Evolutionary conservation across 2,329 filamentous ascomycete genomes (phyloP).

Genomic region (Bipolaris oryzae): DNA sequence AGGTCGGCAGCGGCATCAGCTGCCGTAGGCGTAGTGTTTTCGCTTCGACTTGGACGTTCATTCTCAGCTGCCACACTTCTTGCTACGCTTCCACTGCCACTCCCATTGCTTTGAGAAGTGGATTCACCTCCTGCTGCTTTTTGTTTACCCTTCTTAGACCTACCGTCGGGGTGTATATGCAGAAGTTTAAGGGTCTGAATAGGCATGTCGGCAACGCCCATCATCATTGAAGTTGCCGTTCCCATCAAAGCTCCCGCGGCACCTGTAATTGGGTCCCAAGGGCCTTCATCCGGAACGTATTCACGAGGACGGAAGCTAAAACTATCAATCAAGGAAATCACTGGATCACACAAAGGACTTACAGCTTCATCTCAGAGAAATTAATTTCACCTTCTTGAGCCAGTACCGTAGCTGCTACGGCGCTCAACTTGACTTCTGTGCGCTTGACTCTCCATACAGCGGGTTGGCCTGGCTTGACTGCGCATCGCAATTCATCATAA

Average conservation of each 20-base stretch:
- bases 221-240: slow-evolving; percentile 79
- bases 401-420: slow-evolving; percentile 47
- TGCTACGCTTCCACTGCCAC: slow-evolving; percentile 18
- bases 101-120: slow-evolving; percentile 20
- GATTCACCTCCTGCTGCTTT: slow-evolving; percentile 20
- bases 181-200: slow-evolving; percentile 60
- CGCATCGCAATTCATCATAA: slow-evolving; percentile 47
- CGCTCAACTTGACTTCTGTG: slow-evolving; percentile 46
- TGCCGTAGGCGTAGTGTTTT: slow-evolving; percentile 26
- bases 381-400: slow-evolving; percentile 45
- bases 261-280: slow-evolving; percentile 49
- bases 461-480: slow-evolving; percentile 37
- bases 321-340: slow-evolving; percentile 13
- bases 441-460: slow-evolving; percentile 50
- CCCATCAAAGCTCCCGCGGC: slow-evolving; percentile 79
- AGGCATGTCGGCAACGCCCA: slow-evolving; percentile 78
- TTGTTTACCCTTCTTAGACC: slow-evolving; percentile 37
- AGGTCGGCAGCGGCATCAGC: slow-evolving; percentile 16
- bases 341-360: slow-evolving; percentile 16
- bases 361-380: slow-evolving; percentile 48
- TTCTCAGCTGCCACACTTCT: slow-evolving; percentile 22
- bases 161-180: slow-evolving; percentile 51
- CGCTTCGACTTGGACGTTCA: slow-evolving; percentile 25
- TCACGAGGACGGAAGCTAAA: slow-evolving; percentile 47
- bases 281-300: slow-evolving; percentile 49